Evolutionary conservation across 352 stramenopile genomes (phyloP).

Genomic region (Phytopythium aichiense): DNA sequence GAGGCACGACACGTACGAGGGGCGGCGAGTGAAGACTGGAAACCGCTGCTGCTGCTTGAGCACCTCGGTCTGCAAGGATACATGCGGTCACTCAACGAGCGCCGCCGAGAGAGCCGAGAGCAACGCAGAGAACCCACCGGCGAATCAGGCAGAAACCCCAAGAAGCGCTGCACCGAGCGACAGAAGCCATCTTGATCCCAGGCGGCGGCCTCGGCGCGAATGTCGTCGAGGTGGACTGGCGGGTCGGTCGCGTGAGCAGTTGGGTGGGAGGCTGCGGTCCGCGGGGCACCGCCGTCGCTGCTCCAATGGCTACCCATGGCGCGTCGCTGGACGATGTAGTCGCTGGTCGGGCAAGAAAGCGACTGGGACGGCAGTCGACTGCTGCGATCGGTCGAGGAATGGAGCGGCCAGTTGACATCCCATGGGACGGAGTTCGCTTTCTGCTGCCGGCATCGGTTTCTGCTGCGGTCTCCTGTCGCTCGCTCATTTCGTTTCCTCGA

Average conservation of each 20-base stretch:
- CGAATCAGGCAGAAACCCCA: slow-evolving; percentile 55
- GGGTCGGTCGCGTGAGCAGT: background rate
- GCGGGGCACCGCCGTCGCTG: background rate
- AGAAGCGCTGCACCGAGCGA: slow-evolving; percentile 47
- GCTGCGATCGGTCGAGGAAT: background rate
- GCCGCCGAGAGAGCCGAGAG: background rate
- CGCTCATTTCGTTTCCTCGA: background rate
- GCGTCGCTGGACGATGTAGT: background rate
- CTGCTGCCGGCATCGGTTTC: background rate
- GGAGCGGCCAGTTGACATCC: background rate
- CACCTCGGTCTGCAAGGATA: slow-evolving; percentile 17
- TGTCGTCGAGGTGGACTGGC: slow-evolving; percentile 49
- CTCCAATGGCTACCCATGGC: slow-evolving; percentile 1
- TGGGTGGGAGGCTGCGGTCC: background rate
- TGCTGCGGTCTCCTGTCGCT: background rate
- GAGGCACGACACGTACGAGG: slow-evolving; percentile 15
- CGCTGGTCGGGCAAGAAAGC: no score
- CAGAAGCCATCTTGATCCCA: slow-evolving; percentile 59
- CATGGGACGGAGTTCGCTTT: background rate
- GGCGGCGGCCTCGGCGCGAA: slow-evolving; percentile 32
- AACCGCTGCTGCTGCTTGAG: slow-evolving; percentile 41
- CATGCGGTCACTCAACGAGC: background rate
- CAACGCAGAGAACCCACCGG: slow-evolving; percentile 14
- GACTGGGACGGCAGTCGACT: background rate
- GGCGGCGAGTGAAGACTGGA: slow-evolving; percentile 23